Conservation (phyloP, 1,284 basidiomycete species). For the Tilletia walkeri region DNA sequence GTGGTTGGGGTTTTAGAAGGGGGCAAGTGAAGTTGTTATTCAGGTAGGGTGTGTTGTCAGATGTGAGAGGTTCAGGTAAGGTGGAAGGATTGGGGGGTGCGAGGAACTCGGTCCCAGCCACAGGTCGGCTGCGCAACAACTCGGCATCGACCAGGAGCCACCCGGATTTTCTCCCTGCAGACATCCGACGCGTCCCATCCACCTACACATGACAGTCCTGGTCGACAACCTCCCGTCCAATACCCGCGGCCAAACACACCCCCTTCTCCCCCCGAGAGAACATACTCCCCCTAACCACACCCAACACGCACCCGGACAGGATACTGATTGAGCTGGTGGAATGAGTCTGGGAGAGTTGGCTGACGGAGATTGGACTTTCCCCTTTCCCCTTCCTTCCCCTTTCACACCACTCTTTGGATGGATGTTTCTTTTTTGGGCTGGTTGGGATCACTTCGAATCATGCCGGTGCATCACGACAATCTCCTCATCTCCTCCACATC, state of each 20-base stretch:
- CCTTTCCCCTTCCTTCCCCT: neutral
- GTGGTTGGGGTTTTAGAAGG: constrained; percentile 69
- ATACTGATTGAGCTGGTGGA: constrained; percentile 12
- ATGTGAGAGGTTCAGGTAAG: neutral
- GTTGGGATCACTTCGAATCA: too few relatives aligned
- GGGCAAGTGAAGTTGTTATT: too few relatives aligned
- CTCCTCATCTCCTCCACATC: neutral
- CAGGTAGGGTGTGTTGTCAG: constrained; percentile 68
- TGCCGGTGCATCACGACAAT: neutral
- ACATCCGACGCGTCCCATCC: too few relatives aligned
- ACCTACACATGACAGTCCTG: too few relatives aligned
- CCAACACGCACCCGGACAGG: constrained; percentile 17
- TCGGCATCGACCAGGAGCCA: too few relatives aligned
- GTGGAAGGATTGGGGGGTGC: neutral
- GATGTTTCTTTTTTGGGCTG: constrained; percentile 5
- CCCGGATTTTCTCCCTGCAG: too few relatives aligned
- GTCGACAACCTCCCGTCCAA: too few relatives aligned
- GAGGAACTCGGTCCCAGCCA: too few relatives aligned
- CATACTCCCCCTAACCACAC: neutral
- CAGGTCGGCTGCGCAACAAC: too few relatives aligned
- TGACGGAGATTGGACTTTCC: constrained; percentile 17
- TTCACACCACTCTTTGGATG: neutral
- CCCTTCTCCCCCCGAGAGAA: too few relatives aligned
- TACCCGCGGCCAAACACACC: too few relatives aligned
- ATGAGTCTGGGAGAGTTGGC: constrained; percentile 12